Conservation (phyloP, 169 alveolate genomes). For the Plasmodium knowlesi region DNA sequence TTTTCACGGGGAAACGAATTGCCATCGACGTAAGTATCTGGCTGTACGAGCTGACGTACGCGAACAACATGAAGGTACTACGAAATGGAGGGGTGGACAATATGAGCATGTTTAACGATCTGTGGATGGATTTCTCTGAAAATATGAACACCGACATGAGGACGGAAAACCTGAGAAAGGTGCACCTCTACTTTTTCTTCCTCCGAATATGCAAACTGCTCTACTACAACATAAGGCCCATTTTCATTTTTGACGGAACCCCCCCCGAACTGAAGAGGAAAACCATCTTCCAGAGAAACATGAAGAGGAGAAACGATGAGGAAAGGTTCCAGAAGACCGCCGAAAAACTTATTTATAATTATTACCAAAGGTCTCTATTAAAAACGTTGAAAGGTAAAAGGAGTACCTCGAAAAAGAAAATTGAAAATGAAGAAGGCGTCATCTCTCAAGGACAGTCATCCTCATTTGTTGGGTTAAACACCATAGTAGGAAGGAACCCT, state of each 20-base stretch:
- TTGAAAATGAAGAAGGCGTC: not conserved
- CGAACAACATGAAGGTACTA: conserved; percentile 32
- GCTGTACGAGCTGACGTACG: conserved; percentile 80
- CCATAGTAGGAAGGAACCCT: not conserved
- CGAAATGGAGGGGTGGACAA: conserved; percentile 31
- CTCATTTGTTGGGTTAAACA: not conserved
- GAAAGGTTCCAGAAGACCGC: conserved; percentile 57
- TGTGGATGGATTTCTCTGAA: conserved; percentile 79
- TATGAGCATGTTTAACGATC: conserved; percentile 63
- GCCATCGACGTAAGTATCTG: conserved; percentile 93
- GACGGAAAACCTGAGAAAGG: conserved; percentile 75
- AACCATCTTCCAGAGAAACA: conserved; percentile 86
- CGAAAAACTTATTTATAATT: conserved; percentile 66
- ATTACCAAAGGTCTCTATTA: conserved; percentile 34
- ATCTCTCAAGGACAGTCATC: not conserved
- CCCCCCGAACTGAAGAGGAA: conserved; percentile 91
- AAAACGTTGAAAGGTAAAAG: conserved; percentile 27
- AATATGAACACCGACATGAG: conserved; percentile 65
- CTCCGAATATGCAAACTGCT: conserved; percentile 90
- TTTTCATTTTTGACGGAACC: conserved; percentile 93
- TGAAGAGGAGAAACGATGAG: conserved; percentile 54
- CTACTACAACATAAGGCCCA: conserved; percentile 91
- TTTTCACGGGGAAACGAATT: conserved; percentile 86
- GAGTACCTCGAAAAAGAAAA: not conserved
- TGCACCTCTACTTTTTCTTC: conserved; percentile 86